Evolutionary conservation across 495 filamentous ascomycete genomes (phyloP), one percentile per base, ranked within the genome.

Genomic region (Letharia columbiana): DNA sequence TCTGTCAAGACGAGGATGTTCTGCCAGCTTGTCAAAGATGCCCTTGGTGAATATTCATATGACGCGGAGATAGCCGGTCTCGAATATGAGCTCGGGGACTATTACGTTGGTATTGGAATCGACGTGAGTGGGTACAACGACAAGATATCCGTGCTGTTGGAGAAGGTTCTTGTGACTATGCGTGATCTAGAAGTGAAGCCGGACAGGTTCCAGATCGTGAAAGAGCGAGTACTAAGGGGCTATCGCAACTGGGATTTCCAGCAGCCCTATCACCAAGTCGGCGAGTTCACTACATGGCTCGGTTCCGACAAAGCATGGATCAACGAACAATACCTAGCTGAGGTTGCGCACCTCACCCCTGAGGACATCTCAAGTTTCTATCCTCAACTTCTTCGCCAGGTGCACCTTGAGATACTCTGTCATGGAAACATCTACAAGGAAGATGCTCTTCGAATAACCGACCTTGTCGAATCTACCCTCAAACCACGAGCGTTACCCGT

Each of bases 371-470:
- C 85, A 39, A 76, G 76, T 28, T 97, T 96, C 80, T 89, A 88
- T 72, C 89, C 89, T 35, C 85, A 92, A 68, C 74, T 96, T 49
- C 80, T 98, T 42, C 82, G 84, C 39, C 92, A 97, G 73, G 81
- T 91, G 68, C 89, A 96, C 70, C 88, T 97, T 68, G 95, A 99
- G 73, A 81, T 89, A 9, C 82, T 96, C 62, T 88, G 87, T 23
- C 94, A 98, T 68, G 94, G 94, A 67, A 99, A 99, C 75, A 74
- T 99, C 28, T 90, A 95, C 81, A 96, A 93, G 75, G 92, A 98
- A 75, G 95, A 99, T 75, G 91, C 92, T 0, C 79, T 98, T 66
- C 87, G 86, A 70, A 83, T 96, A 77, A 91, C 90, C 1, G 85
- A 93, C 70, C 82, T 95, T 66, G 81, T 96, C 33, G 89, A 95